Evolutionary conservation across 768 basidiomycete species (phyloP), one percentile per base, ranked within the genome.

Genomic region (Termitomyces sp.): DNA sequence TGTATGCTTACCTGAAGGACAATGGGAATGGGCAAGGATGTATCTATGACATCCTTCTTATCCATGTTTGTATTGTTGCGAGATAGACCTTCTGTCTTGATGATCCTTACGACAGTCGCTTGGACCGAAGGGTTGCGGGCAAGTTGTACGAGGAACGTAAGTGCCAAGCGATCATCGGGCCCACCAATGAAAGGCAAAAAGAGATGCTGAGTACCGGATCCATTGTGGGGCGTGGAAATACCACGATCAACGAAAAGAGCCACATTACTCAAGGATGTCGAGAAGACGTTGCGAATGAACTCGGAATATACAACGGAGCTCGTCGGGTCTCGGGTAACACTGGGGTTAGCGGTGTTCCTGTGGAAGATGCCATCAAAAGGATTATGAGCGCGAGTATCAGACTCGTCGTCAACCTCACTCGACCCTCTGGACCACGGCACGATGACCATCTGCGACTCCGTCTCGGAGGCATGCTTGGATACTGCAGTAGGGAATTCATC

Each of bases 141-240:
- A 58, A 94, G 90, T 70, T 98, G 96, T 40, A 92, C 84, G 5
- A 92, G 83, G 67, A 98, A 86, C 35, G 83, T 75, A 36, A 98
- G 77, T 0, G 93, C 93, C 24, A 94, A 79, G 1, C 97, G 86
- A 71, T 98, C 96, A 71, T 99, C 96, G 0, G 93, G 88, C 0
- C 96, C 96, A 35, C 96, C 96, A 69, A 94, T 90, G 84, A 96
- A 98, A 0, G 96, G 92, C 45, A 95, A 70, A 70, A 96, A 85
- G 36, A 98, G 68, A 64, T 91, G 91, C 59, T 89, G 79, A 22
- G 66, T 71, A 40, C 56, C 70, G 22, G 52, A 53, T 8, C 71
- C 67, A 0, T 70, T 65, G 50, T 70, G 66, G 16, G 72, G 66
- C 11, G 67, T 61, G n/a, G 67, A 69, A 20, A 81, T 72, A 1